Base-by-base conservation (phyloP, 805 yeast species). In the Grigorovia jiainica region DNA sequence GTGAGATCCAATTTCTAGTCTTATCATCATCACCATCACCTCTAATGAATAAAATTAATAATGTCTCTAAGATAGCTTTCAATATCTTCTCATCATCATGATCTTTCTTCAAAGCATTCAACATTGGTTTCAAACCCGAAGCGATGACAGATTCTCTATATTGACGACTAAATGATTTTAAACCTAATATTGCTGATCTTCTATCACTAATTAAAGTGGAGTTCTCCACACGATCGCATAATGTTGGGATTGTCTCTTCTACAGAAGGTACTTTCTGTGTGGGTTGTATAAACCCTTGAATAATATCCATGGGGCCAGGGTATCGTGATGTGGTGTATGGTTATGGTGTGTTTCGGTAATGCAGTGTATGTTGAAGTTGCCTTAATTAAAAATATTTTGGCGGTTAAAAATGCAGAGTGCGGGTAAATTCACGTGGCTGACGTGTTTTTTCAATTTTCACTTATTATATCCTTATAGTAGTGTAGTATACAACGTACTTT, bases 111-210 rank as follows among this genome's bases (percentile, higher is more conserved):
- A 92, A 64, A 0, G 89, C 78, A 19, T 67, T 60, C 13, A 92
- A 71, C 40, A 92, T 65, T 1, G 87, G 84, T 43, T 87, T 70
- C 27, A 89, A 67, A 2, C 95, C 97, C 45, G 81, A 76, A 29
- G 95, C 94, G 36, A 89, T 86, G 2, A 92, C 97, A 2, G 81
- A 70, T 61, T 92, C 99, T 46, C 98, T 68, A 58, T 82, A 87
- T 52, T 87, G 86, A 43, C 97, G 71, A 45, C 94, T 78, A 58
- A 87, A 87, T 34, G 94, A 84, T 57, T 90, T 89, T 47, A 92
- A 67, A 0, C 95, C 90, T 30, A 90, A 69, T 4, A 90, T 84
- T 0, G 97, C 97, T 1, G 96, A 90, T 41, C 95, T 68, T 47
- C 97, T 71, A 63, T 92, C 98, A 23, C 83, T 78, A 2, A 92